These are phyloP conservation scores for Trichophyton equinum DNA, from an alignment of 2,329 filamentous ascomycete genomes.

Conservation along the genomic window DNA sequence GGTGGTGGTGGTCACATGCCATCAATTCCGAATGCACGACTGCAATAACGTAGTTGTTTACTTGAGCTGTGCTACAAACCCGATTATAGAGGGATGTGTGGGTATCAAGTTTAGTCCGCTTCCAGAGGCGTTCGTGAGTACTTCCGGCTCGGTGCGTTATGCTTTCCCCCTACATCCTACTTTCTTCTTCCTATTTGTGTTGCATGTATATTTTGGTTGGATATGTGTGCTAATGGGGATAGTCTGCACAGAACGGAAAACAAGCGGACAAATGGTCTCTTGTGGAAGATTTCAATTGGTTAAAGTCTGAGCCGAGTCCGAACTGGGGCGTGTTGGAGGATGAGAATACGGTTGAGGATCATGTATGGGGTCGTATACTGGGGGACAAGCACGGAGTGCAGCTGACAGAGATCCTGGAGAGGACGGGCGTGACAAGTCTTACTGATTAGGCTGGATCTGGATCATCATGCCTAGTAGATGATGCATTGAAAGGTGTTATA, in stretches of 20 bases:
- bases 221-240: not conserved
- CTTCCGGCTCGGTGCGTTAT: too few relatives aligned
- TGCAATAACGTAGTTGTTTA: slow-evolving; percentile 73
- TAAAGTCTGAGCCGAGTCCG: slow-evolving; percentile 72
- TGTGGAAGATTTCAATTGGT: slow-evolving; percentile 96
- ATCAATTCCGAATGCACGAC: slow-evolving; percentile 90
- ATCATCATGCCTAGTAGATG: not conserved
- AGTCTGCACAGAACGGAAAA: slow-evolving; percentile 7
- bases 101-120: slow-evolving; percentile 67
- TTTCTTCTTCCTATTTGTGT: too few relatives aligned
- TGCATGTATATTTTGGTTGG: too few relatives aligned
- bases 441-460: not conserved
- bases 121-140: slow-evolving; percentile 55
- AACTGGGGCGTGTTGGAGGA: slow-evolving; percentile 67
- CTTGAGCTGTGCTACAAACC: slow-evolving; percentile 65
- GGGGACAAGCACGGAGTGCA: slow-evolving; percentile 50
- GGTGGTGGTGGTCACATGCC: slow-evolving; percentile 63
- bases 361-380: slow-evolving; percentile 57
- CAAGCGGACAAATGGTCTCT: slow-evolving; percentile 54
- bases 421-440: slow-evolving; percentile 19
- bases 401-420: slow-evolving; percentile 51
- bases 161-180: not conserved
- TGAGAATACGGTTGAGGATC: slow-evolving; percentile 45
- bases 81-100: slow-evolving; percentile 85
- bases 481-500: too few relatives aligned